These are phyloP conservation scores for Oryza glumipatula DNA, from an alignment of 176 grass and related monocot genomes.

Conservation along the genomic window DNA sequence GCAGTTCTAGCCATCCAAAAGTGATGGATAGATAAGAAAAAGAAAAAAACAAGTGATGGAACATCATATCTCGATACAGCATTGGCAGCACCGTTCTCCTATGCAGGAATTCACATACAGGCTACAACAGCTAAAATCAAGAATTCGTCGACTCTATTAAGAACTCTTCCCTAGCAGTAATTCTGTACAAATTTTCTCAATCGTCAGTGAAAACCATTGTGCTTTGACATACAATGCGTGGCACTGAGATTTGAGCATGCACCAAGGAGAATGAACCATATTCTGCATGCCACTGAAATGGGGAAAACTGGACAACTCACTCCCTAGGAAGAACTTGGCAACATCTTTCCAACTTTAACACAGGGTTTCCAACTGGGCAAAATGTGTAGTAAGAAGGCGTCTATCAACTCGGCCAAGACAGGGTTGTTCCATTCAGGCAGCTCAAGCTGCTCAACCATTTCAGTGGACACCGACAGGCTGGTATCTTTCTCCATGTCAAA, in stretches of 20 bases:
- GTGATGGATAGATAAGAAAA: too few relatives aligned
- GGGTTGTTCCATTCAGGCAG: conserved; percentile 31
- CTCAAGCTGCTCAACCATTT: conserved; percentile 48
- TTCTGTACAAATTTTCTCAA: background rate
- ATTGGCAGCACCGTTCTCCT: too few relatives aligned
- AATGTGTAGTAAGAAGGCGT: conserved; percentile 46
- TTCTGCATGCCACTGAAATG: background rate
- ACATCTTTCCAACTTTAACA: conserved; percentile 6
- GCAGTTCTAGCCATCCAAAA: too few relatives aligned
- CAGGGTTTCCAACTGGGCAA: conserved; percentile 40
- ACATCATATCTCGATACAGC: too few relatives aligned
- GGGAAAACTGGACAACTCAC: background rate
- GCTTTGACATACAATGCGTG: background rate
- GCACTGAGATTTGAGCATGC: background rate
- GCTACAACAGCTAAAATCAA: background rate
- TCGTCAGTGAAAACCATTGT: conserved; percentile 14
- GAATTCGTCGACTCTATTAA: background rate
- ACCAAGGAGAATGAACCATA: background rate
- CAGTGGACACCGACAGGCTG: conserved; percentile 36
- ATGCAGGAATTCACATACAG: too few relatives aligned
- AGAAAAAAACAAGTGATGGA: too few relatives aligned
- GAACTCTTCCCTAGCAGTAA: background rate
- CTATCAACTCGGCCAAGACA: conserved; percentile 53
- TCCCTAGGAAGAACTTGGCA: conserved; percentile 1
- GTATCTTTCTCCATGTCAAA: conserved; percentile 47